phyloP scores from a whole-genome alignment of 164 flowering plant genomes.

The Houttuynia cordata region DNA sequence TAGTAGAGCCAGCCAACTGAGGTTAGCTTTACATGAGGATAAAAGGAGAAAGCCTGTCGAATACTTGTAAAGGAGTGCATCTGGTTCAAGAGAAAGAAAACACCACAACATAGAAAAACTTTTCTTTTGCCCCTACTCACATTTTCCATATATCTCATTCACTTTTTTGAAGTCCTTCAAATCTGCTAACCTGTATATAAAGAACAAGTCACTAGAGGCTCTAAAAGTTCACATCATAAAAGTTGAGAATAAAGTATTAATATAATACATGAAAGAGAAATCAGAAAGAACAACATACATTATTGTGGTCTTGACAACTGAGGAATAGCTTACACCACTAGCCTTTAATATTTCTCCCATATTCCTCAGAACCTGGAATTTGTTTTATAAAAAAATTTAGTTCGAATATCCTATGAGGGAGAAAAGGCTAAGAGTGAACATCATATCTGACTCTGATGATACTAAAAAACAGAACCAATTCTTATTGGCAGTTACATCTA shows the following conservation, averaged over 20 bases:
- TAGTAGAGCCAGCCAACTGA: too few relatives aligned
- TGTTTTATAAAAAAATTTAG: conserved; percentile 2
- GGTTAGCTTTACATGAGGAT: too few relatives aligned
- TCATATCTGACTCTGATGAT: neutral
- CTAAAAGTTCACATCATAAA: neutral
- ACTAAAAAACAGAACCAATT: too few relatives aligned
- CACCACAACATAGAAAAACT: neutral
- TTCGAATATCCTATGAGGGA: neutral
- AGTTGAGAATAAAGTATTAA: neutral
- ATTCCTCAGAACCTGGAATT: conserved; percentile 63
- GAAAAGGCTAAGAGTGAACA: neutral
- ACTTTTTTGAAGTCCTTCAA: conserved; percentile 95
- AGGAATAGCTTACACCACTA: conserved; percentile 72
- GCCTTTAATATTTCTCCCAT: conserved; percentile 95
- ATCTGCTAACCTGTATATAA: conserved; percentile 80
- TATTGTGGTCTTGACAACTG: conserved; percentile 94
- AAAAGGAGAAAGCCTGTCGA: too few relatives aligned
- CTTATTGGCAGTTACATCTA: too few relatives aligned
- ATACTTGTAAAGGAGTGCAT: too few relatives aligned
- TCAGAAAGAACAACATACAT: conserved; percentile 30
- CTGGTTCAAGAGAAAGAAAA: too few relatives aligned
- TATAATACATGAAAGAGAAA: neutral
- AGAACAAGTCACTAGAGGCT: neutral
- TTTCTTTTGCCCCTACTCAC: conserved; percentile 35
- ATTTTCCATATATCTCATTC: conserved; percentile 88